Base-by-base conservation (phyloP, 2,329 filamentous ascomycete genomes). In the Phialophora verrucosa region DNA sequence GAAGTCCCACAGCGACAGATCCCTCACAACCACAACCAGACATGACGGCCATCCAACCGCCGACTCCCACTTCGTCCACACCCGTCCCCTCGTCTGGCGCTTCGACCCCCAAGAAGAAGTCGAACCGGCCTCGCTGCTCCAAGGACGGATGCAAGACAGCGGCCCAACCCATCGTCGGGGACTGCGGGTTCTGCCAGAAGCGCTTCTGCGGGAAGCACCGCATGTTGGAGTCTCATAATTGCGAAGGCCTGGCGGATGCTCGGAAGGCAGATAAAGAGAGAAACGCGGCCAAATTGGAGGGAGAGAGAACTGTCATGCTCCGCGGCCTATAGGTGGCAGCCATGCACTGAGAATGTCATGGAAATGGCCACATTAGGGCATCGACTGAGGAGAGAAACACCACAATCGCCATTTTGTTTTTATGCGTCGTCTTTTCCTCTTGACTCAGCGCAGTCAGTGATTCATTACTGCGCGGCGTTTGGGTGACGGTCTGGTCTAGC, bases 221-320 rank as follows among this genome's bases (percentile, higher is more conserved):
- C 64, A 86, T 98, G 81, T 81, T 98, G 70, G 95, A 99, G 80
- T 91, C 94, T 74, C 95, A 99, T 82, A 92, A 92, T 82, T 99
- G 95, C 83, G 88, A 87, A 70, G 93, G 93, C 49, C 84, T 99
- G 64, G 95, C 98, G 83, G 91, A 97, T 81, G 97, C 94, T 86
- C 97, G 97, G 86, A 95, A 96, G 84, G 93, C 97, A 79, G 94
- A 92, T 56, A 92, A 97, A 80, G 92, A 96, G 78, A 89, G 93
- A 72, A 99, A 99, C 78, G 91, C 92, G 66, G 91, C 93, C 71
- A 93, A 96, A 82, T 84, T 99, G 76, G 92, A 97, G 80, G 88
- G 89, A 65, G 94, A 99, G 85, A 87, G 94, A 76, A 99, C 95
- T 55, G 90, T 94, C 70, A 93, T 96, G 74, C 95, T 98, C 82